Evolutionary conservation across 352 stramenopile species (phyloP), one percentile per base, ranked within the genome.

Genomic region (Globisporangium radiosum): DNA sequence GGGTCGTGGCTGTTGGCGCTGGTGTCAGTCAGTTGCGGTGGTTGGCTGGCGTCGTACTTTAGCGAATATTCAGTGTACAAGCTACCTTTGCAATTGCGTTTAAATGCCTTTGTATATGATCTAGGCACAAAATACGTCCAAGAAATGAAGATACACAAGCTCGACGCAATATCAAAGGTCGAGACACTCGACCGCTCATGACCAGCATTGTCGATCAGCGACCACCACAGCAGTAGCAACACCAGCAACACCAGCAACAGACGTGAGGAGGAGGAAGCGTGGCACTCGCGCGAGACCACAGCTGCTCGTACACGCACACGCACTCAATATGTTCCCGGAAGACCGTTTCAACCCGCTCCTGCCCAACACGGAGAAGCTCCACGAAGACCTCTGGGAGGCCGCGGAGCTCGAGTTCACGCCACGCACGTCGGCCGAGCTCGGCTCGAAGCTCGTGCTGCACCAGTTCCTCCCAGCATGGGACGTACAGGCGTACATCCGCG

Each of bases 381-480:
- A 90, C 56, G 75, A 88, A 48, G 79, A 90, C 50, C 65, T 92
- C 43, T 56, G 76, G 59, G 67, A 71, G 19, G 64, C 72, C 14
- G 70, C 69, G 36, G 68, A 85, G 57, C 59, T 88, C 33, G 72
- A 85, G 57, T 77, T 70, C 45, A 73, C 76, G 53, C 85, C 85
- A 11, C 80, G 81, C 54, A 91, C 81, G 38, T 88, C 81, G 9
- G 66, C 62, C 10, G 83, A 95, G 65, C 67, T 93, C 25, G 78
- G 81, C n/a, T 76, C 75, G 40, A 60, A 72, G 52, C 73, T 91
- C 7, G 73, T 88, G 60, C 68, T 94, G 63, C 85, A 93, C 59
- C 85, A 94, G 67, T 94, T 95, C 59, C 70, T 91, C 52, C 83
- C 85, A 4, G 76, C 85, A 1, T 95, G 82, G 80, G 84, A 91